Evolutionary conservation across 441 rosid species (phyloP).

Genomic region (Raphanus hybrid): DNA sequence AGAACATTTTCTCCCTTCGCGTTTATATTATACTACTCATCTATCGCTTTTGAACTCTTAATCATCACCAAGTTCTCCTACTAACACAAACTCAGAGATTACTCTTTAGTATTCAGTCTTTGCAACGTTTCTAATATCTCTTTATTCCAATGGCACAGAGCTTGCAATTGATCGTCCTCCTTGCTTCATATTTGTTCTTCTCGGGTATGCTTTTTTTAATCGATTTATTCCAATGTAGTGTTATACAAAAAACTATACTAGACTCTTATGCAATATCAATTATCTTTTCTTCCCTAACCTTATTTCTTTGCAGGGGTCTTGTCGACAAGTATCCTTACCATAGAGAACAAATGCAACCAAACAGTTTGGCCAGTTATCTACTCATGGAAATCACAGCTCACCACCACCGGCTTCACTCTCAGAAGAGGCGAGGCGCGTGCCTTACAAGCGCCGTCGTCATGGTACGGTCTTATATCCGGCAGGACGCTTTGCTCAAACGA

Average conservation of each 20-base stretch:
- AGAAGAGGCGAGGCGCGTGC: conserved; percentile 10
- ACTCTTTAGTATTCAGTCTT: background rate
- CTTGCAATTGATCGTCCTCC: conserved; percentile 1
- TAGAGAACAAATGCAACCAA: conserved; percentile 34
- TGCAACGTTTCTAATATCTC: background rate
- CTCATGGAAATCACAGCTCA: conserved; percentile 17
- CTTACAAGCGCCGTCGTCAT: conserved; percentile 31
- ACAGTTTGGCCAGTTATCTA: conserved; percentile 38
- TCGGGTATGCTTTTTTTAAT: conserved; percentile 3
- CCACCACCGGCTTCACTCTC: conserved; percentile 47
- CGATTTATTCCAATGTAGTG: background rate
- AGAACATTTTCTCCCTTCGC: background rate
- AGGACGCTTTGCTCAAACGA: conserved; percentile 46
- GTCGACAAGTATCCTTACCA: conserved; percentile 17
- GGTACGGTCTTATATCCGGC: conserved; percentile 51
- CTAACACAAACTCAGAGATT: conserved; percentile 3
- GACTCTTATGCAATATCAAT: background rate
- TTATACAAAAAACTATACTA: background rate
- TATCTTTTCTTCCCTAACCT: background rate
- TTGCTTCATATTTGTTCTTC: background rate
- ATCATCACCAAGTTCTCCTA: conserved; percentile 3
- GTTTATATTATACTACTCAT: background rate
- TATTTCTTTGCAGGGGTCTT: conserved; percentile 16
- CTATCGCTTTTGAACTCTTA: background rate
- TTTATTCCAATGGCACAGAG: background rate